Base-by-base conservation (phyloP, 73 alveolate species). In the Paramecium bursaria region DNA sequence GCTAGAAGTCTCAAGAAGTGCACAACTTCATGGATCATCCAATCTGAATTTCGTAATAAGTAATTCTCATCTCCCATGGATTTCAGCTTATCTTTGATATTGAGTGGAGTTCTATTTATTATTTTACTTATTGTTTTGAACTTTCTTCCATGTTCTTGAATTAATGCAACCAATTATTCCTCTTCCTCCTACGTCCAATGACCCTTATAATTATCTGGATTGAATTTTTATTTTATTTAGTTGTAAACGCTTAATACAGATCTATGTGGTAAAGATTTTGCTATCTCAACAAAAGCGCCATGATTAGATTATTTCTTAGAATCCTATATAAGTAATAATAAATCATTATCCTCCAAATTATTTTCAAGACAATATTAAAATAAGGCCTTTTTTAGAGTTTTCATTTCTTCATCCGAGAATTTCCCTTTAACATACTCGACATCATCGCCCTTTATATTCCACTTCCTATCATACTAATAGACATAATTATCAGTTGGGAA, bases 121-220 rank as follows among this genome's bases (percentile, higher is more conserved):
- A 75, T 54, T 44, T 88, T 73, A n/a, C 95, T 93, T 21, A 92
- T 89, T 76, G 53, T 27, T 52, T 87, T 89, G 88, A 91, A 92
- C 61, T 92, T 92, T 76, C 88, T 77, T 19, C 97, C 97, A 74
- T 89, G 85, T 50, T 92, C 94, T 75, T 89, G 88, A 15, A 92
- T 90, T 22, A 92, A 85, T 47, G 86, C 76, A 22, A 92, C 5
- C 74, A 92, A 77, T 55, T 85, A 77, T 48, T 86, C 75, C 61
- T 89, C 94, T 49, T 92, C 95, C 60, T 89, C 82, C 7, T 88
- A 23, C 44, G 93, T 76, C 97, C 97, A 92, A 17, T 52, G 48
- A 5, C 97, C 97, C 55, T 90, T 75, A 54, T 92, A 92, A 86
- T 92, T 92, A 54, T 89, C 86, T 1, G 97, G 97, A 50, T 92